These are phyloP conservation scores for Lactarius sp. DNA, from an alignment of 768 basidiomycete species.

Conservation along the genomic window DNA sequence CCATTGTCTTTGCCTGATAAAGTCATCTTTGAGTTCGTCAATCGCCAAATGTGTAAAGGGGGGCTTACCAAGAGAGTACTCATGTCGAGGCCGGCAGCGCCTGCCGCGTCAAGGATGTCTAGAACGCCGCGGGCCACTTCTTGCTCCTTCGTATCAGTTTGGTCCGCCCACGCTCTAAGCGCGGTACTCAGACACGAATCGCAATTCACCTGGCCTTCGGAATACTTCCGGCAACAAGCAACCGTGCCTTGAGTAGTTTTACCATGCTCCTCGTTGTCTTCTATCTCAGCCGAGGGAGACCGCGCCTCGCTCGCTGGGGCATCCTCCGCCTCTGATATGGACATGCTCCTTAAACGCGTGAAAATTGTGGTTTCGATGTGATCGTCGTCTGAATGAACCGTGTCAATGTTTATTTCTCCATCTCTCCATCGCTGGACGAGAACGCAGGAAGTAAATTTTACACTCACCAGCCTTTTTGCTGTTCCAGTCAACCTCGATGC, in stretches of 20 bases:
- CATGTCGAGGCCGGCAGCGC: constrained; percentile 28
- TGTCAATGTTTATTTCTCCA: neutral
- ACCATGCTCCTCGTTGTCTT: constrained; percentile 37
- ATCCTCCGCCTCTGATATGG: constrained; percentile 7
- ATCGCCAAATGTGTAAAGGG: neutral
- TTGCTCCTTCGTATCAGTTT: constrained; percentile 14
- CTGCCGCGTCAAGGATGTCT: constrained; percentile 9
- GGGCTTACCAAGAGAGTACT: constrained; percentile 31
- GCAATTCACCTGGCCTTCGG: constrained; percentile 34
- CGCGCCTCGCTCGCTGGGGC: neutral
- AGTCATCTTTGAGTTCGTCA: neutral
- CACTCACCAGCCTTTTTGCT: constrained; percentile 80
- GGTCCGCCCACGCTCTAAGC: constrained; percentile 26
- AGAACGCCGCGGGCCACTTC: neutral
- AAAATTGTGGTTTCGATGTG: constrained; percentile 69
- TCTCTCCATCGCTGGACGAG: neutral
- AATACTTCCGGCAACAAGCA: constrained; percentile 44
- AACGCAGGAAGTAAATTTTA: neutral
- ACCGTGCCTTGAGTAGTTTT: constrained; percentile 37
- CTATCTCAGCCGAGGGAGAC: constrained; percentile 3
- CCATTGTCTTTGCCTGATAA: neutral
- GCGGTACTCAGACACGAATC: constrained; percentile 30
- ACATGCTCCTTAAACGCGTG: constrained; percentile 35
- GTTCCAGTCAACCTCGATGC: constrained; percentile 66
- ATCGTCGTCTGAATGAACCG: constrained; percentile 59